Conservation (phyloP, 768 basidiomycete species). For the Suillus sp. region DNA sequence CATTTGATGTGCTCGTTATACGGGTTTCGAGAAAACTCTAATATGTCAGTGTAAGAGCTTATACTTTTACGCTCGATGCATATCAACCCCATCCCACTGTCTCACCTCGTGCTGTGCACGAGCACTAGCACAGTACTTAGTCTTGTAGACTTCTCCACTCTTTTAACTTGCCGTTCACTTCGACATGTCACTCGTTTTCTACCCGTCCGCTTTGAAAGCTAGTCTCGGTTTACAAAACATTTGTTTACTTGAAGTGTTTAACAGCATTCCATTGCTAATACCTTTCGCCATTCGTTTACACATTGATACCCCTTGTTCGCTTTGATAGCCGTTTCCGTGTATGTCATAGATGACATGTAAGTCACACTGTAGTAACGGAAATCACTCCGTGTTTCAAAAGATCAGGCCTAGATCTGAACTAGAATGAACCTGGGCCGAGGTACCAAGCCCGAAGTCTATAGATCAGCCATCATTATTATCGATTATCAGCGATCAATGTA, state of each 20-base stretch:
- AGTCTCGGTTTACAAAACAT: background rate
- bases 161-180: background rate
- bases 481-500: background rate
- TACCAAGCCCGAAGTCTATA: background rate
- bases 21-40: background rate
- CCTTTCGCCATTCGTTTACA: background rate
- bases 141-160: background rate
- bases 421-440: background rate
- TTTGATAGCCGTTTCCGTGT: background rate
- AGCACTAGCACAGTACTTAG: background rate
- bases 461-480: background rate
- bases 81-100: background rate
- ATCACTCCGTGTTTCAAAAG: background rate
- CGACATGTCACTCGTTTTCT: background rate
- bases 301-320: background rate
- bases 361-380: background rate
- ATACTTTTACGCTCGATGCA: background rate
- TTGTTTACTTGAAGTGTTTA: background rate
- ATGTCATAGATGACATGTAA: background rate
- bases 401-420: background rate
- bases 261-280: background rate
- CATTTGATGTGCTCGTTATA: background rate
- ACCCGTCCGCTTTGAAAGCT: background rate
- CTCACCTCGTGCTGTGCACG: background rate
- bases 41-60: background rate